Evolutionary conservation across 805 yeast species (phyloP).

Genomic region (Metschnikowia continentalis): DNA sequence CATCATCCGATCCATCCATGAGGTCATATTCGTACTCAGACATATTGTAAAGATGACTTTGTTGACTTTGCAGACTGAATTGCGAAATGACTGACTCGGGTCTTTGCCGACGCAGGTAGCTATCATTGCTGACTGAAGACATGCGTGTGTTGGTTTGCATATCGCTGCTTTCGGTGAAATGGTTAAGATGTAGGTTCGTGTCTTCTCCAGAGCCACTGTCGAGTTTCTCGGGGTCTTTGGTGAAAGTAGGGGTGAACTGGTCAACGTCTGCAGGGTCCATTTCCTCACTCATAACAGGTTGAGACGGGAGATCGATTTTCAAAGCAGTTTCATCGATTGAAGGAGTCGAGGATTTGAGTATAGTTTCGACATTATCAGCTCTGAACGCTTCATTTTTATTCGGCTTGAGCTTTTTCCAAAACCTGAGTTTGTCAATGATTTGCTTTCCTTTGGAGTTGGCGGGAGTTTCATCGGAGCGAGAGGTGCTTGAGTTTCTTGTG

Average conservation of each 20-base stretch:
- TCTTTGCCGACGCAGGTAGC: conserved; percentile 19
- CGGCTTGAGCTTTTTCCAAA: conserved; percentile 30
- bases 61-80: conserved; percentile 36
- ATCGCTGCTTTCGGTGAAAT: background rate
- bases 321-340: conserved; percentile 1
- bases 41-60: conserved; percentile 39
- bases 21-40: conserved; percentile 41
- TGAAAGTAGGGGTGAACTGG: background rate
- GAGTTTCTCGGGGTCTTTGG: background rate
- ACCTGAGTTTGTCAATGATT: conserved; percentile 32
- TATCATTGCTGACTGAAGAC: conserved; percentile 9
- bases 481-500: conserved; percentile 3
- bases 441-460: conserved; percentile 19
- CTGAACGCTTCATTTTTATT: conserved; percentile 6
- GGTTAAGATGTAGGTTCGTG: background rate
- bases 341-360: background rate
- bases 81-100: conserved; percentile 42
- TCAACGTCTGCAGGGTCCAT: background rate
- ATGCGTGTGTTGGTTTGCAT: background rate
- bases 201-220: background rate
- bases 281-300: background rate
- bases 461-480: background rate
- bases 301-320: conserved; percentile 5
- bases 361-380: background rate
- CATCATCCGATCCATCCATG: conserved; percentile 37